Percentiles rank a stretch among this genome's conserved stretches.
Conservation (phyloP, 768 basidiomycete species). For the Dictyophora rubrovolvata region DNA sequence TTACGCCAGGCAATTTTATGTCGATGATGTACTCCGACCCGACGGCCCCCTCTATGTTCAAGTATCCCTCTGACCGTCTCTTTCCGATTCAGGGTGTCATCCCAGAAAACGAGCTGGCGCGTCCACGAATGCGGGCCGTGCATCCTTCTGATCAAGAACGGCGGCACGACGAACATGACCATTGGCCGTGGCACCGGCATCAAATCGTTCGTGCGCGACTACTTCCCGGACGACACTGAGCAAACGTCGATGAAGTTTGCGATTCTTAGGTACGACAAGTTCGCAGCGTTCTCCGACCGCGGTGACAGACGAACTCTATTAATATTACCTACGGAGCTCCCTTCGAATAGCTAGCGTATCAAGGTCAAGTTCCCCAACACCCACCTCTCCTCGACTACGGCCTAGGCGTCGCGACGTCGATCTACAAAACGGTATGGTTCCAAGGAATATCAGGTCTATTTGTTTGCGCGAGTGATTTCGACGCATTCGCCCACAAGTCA, state of each 20-base stretch:
- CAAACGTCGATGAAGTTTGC: constrained; percentile 12
- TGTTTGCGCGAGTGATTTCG: too few species aligned
- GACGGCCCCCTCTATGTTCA: too few species aligned
- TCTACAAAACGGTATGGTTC: too few species aligned
- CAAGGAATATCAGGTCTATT: too few species aligned
- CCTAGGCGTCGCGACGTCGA: too few species aligned
- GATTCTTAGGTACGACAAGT: constrained; percentile 10
- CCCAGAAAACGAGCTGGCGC: constrained; percentile 15
- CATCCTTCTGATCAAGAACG: constrained; percentile 27
- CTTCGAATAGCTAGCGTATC: constrained; percentile 23
- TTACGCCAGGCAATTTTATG: constrained; percentile 9
- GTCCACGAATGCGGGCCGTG: constrained; percentile 21
- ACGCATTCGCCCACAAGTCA: too few species aligned
- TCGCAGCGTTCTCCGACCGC: constrained; percentile 12
- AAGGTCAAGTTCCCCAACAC: constrained; percentile 19
- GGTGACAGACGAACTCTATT: constrained; percentile 2
- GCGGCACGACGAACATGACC: constrained; percentile 27
- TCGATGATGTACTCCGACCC: constrained; percentile 21
- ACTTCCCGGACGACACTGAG: constrained; percentile 4
- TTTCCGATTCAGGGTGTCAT: constrained; percentile 21
- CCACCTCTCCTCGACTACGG: too few species aligned
- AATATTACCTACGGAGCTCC: constrained; percentile 5
- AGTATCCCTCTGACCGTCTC: constrained; percentile 23
- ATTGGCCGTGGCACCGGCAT: constrained; percentile 27
- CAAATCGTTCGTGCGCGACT: constrained; percentile 20